Conservation (phyloP, 1,284 basidiomycete species). For the Ceratobasidium sp. region DNA sequence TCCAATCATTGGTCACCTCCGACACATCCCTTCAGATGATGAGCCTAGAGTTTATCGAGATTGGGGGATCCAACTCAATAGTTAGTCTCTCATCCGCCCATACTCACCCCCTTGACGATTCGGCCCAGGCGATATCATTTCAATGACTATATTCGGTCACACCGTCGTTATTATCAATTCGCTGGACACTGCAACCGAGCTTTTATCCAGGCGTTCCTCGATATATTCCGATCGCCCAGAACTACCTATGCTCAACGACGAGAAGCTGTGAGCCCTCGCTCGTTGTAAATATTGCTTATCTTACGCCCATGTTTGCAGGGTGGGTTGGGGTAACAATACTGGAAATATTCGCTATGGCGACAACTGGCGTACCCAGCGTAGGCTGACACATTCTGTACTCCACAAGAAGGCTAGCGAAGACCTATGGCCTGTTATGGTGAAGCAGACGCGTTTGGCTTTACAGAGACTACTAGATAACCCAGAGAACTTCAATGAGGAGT, state of each 20-base stretch:
- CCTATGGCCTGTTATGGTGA: not conserved
- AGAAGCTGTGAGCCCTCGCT: slow-evolving; percentile 1
- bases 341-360: slow-evolving; percentile 9
- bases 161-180: slow-evolving; percentile 38
- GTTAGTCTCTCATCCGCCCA: not conserved
- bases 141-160: slow-evolving; percentile 29
- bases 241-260: slow-evolving; percentile 9
- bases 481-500: not conserved
- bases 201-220: slow-evolving; percentile 36
- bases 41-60: slow-evolving; percentile 26
- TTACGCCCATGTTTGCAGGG: not conserved
- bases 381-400: not conserved
- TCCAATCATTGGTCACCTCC: slow-evolving; percentile 15
- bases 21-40: slow-evolving; percentile 10
- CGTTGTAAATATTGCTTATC: not conserved
- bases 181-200: slow-evolving; percentile 37
- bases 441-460: not conserved
- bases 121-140: slow-evolving; percentile 17
- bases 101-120: not conserved
- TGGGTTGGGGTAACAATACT: slow-evolving; percentile 6
- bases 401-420: not conserved
- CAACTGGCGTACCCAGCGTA: slow-evolving; percentile 6
- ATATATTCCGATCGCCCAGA: slow-evolving; percentile 40
- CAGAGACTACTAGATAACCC: slow-evolving; percentile 3
- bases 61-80: slow-evolving; percentile 8